Evolutionary conservation across 2,329 filamentous ascomycete species (phyloP).

Genomic region (Ascocoryne sarcoides): DNA sequence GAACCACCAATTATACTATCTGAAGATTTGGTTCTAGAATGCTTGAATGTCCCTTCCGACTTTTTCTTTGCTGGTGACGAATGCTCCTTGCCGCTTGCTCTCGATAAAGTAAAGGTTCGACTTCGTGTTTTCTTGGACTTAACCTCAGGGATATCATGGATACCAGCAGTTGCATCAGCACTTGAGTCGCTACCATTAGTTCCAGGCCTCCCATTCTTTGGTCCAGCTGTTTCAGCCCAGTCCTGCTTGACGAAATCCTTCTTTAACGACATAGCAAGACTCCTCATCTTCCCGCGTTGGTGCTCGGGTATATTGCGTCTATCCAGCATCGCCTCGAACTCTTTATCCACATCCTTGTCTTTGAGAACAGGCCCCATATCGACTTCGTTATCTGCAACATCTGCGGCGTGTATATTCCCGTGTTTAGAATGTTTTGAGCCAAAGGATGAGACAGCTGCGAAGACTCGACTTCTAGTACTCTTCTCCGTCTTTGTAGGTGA

Average conservation of each 20-base stretch:
- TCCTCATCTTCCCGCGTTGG: conserved; percentile 91
- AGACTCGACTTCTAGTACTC: conserved; percentile 42
- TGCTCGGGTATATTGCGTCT: conserved; percentile 89
- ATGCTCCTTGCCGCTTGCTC: conserved; percentile 40
- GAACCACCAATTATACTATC: conserved; percentile 58
- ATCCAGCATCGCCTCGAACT: conserved; percentile 61
- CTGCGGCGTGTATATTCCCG: conserved; percentile 9
- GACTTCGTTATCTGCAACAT: conserved; percentile 27
- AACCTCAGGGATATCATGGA: conserved; percentile 26
- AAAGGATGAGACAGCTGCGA: conserved; percentile 53
- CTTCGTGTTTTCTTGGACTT: conserved; percentile 56
- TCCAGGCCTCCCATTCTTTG: conserved; percentile 35
- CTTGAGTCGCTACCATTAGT: conserved; percentile 33
- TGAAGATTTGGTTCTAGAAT: conserved; percentile 63
- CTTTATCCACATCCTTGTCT: conserved; percentile 45
- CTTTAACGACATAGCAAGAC: conserved; percentile 81
- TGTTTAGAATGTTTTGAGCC: conserved; percentile 39
- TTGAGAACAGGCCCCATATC: conserved; percentile 30
- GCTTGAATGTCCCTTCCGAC: conserved; percentile 52
- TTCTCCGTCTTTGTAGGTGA: conserved; percentile 20
- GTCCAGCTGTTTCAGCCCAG: conserved; percentile 58
- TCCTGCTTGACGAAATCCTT: conserved; percentile 92
- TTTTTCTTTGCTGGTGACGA: conserved; percentile 69
- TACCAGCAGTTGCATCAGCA: conserved; percentile 30
- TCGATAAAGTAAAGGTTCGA: conserved; percentile 57